A percentile compares a stretch with the other conserved stretches of the same genome.
Evolutionary conservation across 2,329 filamentous ascomycete species (phyloP).

Genomic region (Diaporthe citrichinensis): DNA sequence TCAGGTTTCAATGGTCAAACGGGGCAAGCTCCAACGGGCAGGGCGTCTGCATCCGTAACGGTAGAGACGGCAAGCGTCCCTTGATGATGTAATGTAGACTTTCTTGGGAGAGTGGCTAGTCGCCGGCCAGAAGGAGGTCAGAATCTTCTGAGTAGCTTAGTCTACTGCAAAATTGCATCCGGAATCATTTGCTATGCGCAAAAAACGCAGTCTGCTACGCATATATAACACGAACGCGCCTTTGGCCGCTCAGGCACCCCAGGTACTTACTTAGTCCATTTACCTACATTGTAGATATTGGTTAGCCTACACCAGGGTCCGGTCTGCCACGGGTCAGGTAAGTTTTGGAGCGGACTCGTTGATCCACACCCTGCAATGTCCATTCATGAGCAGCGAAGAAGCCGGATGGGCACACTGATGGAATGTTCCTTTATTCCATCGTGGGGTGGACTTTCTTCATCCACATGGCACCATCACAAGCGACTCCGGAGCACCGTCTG

Average conservation of each 20-base stretch:
- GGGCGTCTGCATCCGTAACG: neutral
- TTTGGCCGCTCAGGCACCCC: neutral
- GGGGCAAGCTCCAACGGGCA: neutral
- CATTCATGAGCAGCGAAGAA: neutral
- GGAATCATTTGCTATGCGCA: neutral
- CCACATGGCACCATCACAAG: neutral
- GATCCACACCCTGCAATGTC: neutral
- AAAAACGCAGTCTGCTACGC: neutral
- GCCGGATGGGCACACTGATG: neutral
- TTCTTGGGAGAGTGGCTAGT: neutral
- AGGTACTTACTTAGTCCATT: neutral
- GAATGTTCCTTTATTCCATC: neutral
- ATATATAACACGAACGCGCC: neutral
- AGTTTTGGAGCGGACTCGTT: neutral
- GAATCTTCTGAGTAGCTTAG: neutral
- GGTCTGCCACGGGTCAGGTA: neutral
- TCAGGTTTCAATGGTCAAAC: neutral
- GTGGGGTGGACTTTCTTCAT: slow-evolving; percentile 1
- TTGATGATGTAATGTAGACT: neutral
- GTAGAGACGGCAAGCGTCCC: neutral
- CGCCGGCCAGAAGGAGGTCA: neutral
- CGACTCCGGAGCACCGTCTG: neutral
- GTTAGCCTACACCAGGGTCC: neutral
- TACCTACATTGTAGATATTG: neutral
- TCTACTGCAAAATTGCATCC: neutral